These are phyloP conservation scores for Flaveria trinervia DNA, from an alignment of 129 eudicot species.

Conservation along the genomic window DNA sequence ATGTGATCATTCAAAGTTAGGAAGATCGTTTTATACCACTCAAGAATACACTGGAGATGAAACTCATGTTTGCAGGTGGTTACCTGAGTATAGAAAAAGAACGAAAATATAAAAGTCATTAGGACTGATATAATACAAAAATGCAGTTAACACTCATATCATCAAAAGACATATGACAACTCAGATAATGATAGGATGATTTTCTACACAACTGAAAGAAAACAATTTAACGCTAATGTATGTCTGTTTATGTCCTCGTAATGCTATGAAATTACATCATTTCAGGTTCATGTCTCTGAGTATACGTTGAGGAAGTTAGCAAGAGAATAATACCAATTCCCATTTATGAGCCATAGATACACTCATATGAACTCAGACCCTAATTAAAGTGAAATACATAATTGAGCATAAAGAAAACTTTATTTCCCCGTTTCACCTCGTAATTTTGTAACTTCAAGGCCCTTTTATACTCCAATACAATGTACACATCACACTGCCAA, in stretches of 20 bases:
- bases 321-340: background rate
- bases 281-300: background rate
- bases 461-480: background rate
- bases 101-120: background rate
- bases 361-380: background rate
- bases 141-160: slow-evolving; percentile 11
- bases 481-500: background rate
- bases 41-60: slow-evolving; percentile 89
- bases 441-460: background rate
- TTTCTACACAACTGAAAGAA: background rate
- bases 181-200: background rate
- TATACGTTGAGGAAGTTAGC: background rate
- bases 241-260: background rate
- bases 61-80: slow-evolving; percentile 81
- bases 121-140: background rate
- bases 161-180: slow-evolving; percentile 8
- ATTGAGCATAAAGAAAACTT: background rate
- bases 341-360: background rate
- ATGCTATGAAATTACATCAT: background rate
- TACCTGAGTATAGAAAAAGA: slow-evolving; percentile 41
- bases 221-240: background rate
- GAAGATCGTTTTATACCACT: slow-evolving; percentile 49
- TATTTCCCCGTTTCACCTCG: background rate
- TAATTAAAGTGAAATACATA: background rate
- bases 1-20: slow-evolving; percentile 7